Conservation (phyloP, 2,329 filamentous ascomycete species). For the Akanthomyces dipterigenus region DNA sequence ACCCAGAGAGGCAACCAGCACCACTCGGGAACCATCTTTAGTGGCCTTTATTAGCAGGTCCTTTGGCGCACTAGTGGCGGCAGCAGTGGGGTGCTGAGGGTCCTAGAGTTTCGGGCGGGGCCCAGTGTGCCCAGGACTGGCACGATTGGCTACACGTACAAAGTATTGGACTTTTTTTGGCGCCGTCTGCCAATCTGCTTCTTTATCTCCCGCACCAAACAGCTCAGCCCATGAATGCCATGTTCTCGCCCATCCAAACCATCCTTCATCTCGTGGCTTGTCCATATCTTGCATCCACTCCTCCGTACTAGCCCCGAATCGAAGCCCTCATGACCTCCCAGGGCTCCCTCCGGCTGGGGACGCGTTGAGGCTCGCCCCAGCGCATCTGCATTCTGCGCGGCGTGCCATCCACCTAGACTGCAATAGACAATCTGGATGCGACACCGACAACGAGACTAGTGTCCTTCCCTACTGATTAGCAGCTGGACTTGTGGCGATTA, state of each 20-base stretch:
- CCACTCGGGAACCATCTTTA: neutral
- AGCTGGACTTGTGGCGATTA: too few relatives aligned
- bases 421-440: neutral
- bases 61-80: neutral
- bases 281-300: neutral
- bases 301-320: neutral
- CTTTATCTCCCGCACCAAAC: neutral
- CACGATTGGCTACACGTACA: neutral
- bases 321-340: neutral
- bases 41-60: neutral
- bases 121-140: too few relatives aligned
- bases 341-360: neutral
- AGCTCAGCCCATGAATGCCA: neutral
- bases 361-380: neutral
- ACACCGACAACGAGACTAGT: neutral
- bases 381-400: neutral
- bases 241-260: neutral
- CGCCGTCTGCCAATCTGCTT: neutral
- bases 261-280: conserved; percentile 2
- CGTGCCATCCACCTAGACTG: neutral
- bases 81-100: neutral
- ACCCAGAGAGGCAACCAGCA: conserved; percentile 3
- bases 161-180: neutral
- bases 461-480: too few relatives aligned
- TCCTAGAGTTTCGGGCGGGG: neutral